Evolutionary conservation across 176 grass and related monocot genomes (phyloP), one percentile per base, ranked within the genome.

Genomic region (Avena eriantha): DNA sequence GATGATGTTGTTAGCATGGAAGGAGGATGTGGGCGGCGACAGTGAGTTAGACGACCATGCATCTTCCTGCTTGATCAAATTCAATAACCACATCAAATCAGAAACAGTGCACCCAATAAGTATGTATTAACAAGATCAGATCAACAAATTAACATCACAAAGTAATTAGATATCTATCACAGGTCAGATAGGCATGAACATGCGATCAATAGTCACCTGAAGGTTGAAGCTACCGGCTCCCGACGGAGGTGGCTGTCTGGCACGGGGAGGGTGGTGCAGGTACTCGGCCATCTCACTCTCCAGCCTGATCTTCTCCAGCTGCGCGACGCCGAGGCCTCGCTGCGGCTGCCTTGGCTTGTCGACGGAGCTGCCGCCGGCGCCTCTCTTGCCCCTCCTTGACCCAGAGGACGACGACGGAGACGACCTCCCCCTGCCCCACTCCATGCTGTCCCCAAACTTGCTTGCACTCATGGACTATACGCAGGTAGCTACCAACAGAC

Each of bases 261-360:
- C 85, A 23, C 73, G 79, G 87, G 87, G 74, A 79, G 86, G 91
- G 31, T 82, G 91, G 71, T 82, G 65, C 61, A 84, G 51, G 83
- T 82, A 91, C 76, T 82, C 77, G 6, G 80, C 91, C 91, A 95
- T 93, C 78, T 95, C 93, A 16, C 83, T 89, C 57, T 93, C 64
- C 5, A 95, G 26, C 85, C 91, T 89, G 31, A 95, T 95, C 86
- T 95, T 93, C 86, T 95, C 93, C 17, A 95, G 72, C 50, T 95
- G 88, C 19, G 91, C 93, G 0, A 95, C 88, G 2, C 93, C 93
- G 35, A 95, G 88, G 21, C 93, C 93, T 69, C 91, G 77, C 86
- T 95, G 93, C 17, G 93, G 91, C 76, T 93, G 91, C 86, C 83
- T 95, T 19, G 87, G 88, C 83, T 91, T 95, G 76, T 91, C 82